These are phyloP conservation scores for Botrytis paeoniae DNA, from an alignment of 2,329 filamentous ascomycete species.

Conservation along the genomic window DNA sequence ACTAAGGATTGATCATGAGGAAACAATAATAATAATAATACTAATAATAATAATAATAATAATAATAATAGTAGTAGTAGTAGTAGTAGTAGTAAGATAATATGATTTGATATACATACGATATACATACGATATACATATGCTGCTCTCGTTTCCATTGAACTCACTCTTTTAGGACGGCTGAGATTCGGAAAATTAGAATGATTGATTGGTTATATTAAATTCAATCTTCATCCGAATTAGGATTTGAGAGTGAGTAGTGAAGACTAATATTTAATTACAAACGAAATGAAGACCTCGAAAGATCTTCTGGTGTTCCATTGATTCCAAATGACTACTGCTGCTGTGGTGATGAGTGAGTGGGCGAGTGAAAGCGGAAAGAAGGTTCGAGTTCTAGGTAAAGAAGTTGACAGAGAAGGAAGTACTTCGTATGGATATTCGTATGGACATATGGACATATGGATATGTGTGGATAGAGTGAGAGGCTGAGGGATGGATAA, in stretches of 20 bases:
- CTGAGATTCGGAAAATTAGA: neutral
- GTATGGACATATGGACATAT: neutral
- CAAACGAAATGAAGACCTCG: constrained; percentile 9
- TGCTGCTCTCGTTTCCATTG: neutral
- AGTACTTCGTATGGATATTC: neutral
- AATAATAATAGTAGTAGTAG: fast-evolving
- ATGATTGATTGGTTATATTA: constrained; percentile 8
- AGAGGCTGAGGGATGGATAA: constrained; percentile 2
- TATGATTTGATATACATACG: neutral
- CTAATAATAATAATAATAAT: fast-evolving
- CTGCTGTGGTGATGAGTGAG: neutral
- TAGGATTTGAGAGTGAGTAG: neutral
- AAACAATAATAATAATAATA: fast-evolving
- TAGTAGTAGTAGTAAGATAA: neutral
- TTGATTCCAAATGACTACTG: constrained; percentile 2
- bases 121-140: neutral
- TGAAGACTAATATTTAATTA: constrained; percentile 2
- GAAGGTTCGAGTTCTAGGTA: neutral
- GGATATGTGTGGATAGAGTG: neutral
- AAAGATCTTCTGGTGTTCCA: constrained; percentile 11
- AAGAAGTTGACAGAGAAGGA: neutral
- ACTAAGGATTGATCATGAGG: neutral
- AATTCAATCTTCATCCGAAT: neutral
- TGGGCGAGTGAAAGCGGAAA: neutral
- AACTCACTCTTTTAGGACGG: neutral